Evolutionary conservation across 108 stramenopile genomes (phyloP).

Genomic region (Chaetoceros muelleri): DNA sequence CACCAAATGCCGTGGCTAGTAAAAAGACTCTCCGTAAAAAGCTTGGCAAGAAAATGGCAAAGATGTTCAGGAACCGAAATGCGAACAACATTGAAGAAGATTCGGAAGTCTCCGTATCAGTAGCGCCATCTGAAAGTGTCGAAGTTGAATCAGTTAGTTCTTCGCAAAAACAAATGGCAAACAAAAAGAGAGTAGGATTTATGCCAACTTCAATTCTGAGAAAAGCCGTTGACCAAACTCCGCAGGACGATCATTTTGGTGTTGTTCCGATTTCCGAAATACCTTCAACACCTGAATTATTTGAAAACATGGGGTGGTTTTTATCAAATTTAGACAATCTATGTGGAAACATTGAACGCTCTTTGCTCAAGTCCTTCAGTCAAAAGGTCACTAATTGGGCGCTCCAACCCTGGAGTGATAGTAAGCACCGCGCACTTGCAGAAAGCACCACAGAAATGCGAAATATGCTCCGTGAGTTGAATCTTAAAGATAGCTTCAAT

Average conservation of each 20-base stretch:
- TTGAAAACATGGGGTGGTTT: conserved; percentile 54
- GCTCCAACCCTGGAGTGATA: conserved; percentile 60
- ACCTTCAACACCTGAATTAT: conserved; percentile 15
- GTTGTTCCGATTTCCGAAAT: background rate
- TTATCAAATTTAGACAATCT: conserved; percentile 51
- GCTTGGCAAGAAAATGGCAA: background rate
- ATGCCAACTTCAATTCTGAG: background rate
- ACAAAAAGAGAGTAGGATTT: background rate
- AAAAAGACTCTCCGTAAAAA: background rate
- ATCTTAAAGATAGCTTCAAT: conserved; percentile 5
- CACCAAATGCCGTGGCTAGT: background rate
- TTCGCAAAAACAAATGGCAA: background rate
- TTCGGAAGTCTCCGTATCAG: background rate
- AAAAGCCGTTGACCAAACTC: background rate
- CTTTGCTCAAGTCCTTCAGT: conserved; percentile 53
- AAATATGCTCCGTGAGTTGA: conserved; percentile 30
- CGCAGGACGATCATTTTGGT: background rate
- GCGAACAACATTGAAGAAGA: background rate
- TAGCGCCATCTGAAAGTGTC: background rate
- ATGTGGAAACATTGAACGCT: conserved; percentile 52
- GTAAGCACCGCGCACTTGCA: conserved; percentile 60
- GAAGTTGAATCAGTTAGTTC: background rate
- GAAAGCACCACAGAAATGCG: conserved; percentile 53
- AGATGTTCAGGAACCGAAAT: background rate
- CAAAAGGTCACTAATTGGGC: conserved; percentile 81